Evolutionary conservation across 306 rosid species (phyloP).

Genomic region (Quillaja saponaria): DNA sequence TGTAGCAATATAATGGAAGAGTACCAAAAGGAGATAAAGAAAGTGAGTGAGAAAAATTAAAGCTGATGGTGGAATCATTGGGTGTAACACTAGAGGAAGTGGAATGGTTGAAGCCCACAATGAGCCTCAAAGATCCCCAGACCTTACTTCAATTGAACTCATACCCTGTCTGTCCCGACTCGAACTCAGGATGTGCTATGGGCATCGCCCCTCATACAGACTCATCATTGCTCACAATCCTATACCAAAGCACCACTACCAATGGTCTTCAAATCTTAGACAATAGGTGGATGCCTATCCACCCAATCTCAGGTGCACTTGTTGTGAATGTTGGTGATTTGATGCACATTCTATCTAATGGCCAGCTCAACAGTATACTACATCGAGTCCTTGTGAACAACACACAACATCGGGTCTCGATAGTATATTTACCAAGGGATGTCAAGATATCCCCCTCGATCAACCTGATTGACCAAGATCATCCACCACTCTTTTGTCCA

Average conservation of each 20-base stretch:
- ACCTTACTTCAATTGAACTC: slow-evolving; percentile 44
- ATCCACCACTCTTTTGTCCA: slow-evolving; percentile 31
- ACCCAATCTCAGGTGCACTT: slow-evolving; percentile 38
- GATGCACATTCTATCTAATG: slow-evolving; percentile 50
- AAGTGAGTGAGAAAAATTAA: slow-evolving; percentile 26
- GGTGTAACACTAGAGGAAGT: slow-evolving; percentile 31
- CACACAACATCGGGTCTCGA: slow-evolving; percentile 30
- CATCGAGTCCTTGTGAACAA: slow-evolving; percentile 50
- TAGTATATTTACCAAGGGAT: slow-evolving; percentile 39
- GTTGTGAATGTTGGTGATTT: slow-evolving; percentile 51
- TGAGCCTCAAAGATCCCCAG: background rate
- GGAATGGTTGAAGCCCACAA: slow-evolving; percentile 33
- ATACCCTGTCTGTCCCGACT: slow-evolving; percentile 58
- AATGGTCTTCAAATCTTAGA: slow-evolving; percentile 46
- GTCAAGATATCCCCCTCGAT: slow-evolving; percentile 37
- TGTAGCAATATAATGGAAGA: slow-evolving; percentile 45
- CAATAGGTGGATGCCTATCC: slow-evolving; percentile 45
- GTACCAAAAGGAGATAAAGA: slow-evolving; percentile 43
- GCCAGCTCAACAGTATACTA: slow-evolving; percentile 29
- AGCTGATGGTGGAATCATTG: slow-evolving; percentile 38
- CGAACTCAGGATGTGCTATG: slow-evolving; percentile 39
- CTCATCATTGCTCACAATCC: slow-evolving; percentile 51
- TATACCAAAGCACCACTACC: slow-evolving; percentile 27
- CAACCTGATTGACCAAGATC: slow-evolving; percentile 24
- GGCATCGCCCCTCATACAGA: slow-evolving; percentile 63